These are phyloP conservation scores for Nicotiana tabacum DNA, from an alignment of 257 asterid species.

Conservation along the genomic window DNA sequence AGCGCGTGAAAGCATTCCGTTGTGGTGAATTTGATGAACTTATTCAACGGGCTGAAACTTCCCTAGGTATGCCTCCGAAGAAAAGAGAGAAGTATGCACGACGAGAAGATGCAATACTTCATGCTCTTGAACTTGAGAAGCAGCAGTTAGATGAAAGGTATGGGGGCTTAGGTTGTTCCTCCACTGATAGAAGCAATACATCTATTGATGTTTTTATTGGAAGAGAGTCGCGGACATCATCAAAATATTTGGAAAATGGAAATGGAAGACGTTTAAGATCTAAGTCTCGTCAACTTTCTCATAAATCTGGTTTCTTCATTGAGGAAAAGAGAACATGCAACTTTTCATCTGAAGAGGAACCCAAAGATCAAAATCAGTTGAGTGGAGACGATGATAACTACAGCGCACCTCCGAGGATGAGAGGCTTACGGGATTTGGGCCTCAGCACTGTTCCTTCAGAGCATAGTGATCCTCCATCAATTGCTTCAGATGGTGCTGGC, in stretches of 20 bases:
- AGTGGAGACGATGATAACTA: conserved; percentile 65
- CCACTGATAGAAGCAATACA: conserved; percentile 34
- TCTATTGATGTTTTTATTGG: conserved; percentile 39
- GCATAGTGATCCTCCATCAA: conserved; percentile 41
- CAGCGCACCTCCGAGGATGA: conserved; percentile 55
- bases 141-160: conserved; percentile 55
- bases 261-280: conserved; percentile 31
- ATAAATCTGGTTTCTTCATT: conserved; percentile 34
- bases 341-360: conserved; percentile 25
- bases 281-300: conserved; percentile 31
- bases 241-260: conserved; percentile 39
- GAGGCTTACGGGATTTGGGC: conserved; percentile 86
- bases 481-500: conserved; percentile 26
- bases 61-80: conserved; percentile 89
- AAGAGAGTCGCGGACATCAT: conserved; percentile 26
- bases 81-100: conserved; percentile 98
- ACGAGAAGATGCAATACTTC: conserved; percentile 95
- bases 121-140: conserved; percentile 94
- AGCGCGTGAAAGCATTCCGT: conserved; percentile 93
- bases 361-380: conserved; percentile 41
- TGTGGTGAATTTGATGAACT: conserved; percentile 96
- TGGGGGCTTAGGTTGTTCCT: conserved; percentile 57
- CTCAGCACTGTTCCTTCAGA: conserved; percentile 52
- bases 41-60: conserved; percentile 91
- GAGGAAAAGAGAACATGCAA: conserved; percentile 37